A percentile compares a stretch with the other conserved stretches of the same genome.
Conservation (phyloP, 345 rosid species). For the Mangifera indica region DNA sequence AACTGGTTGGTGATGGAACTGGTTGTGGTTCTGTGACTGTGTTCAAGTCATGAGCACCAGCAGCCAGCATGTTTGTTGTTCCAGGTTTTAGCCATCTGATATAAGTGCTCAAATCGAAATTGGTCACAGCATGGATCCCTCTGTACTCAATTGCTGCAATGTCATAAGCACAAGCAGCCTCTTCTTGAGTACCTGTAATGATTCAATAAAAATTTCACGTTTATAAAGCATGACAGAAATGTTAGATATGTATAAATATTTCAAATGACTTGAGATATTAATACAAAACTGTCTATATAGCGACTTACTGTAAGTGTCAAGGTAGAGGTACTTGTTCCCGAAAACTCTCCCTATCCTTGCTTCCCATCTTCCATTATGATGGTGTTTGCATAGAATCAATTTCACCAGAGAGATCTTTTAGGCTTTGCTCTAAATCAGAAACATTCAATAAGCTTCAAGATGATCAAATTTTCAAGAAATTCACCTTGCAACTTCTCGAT, state of each 20-base stretch:
- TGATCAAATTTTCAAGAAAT: neutral
- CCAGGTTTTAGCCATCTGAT: conserved; percentile 55
- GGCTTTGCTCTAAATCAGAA: no score
- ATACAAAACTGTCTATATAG: no score
- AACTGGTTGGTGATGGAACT: conserved; percentile 11
- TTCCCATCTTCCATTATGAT: conserved; percentile 76
- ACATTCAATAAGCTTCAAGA: no score
- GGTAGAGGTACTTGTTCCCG: conserved; percentile 69
- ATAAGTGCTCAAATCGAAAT: conserved; percentile 49
- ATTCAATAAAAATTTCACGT: neutral
- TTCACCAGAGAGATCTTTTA: neutral
- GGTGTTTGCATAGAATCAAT: conserved; percentile 44
- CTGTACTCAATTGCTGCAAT: conserved; percentile 53
- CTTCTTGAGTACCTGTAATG: conserved; percentile 50
- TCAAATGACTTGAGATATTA: neutral
- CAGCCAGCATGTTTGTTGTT: conserved; percentile 21
- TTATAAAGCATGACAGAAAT: no score
- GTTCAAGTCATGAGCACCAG: conserved; percentile 23
- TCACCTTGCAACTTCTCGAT: conserved; percentile 72
- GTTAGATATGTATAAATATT: no score
- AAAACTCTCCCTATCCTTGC: conserved; percentile 73
- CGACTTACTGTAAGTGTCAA: conserved; percentile 64
- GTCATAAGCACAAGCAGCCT: conserved; percentile 54
- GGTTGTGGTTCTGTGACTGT: conserved; percentile 22
- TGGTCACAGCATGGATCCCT: conserved; percentile 54